A percentile compares a stretch with the other conserved stretches of the same genome.
phyloP scores from a whole-genome alignment of 768 basidiomycete species.

The Suillus paluster region DNA sequence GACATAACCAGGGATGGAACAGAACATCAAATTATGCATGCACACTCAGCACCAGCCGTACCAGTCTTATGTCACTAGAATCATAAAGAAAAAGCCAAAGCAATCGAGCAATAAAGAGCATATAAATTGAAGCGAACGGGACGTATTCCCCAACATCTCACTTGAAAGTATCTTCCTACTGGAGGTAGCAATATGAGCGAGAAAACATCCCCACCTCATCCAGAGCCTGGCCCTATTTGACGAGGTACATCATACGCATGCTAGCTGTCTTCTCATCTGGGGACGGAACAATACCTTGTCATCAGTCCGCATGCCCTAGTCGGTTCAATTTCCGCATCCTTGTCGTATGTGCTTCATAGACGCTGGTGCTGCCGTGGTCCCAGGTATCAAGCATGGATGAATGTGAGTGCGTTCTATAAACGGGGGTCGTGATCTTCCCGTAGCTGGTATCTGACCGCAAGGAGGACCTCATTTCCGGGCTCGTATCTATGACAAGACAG shows the following conservation, averaged over 20 bases:
- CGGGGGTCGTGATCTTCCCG: slow-evolving; percentile 16
- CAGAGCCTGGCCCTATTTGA: slow-evolving; percentile 31
- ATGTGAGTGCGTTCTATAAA: slow-evolving; percentile 7
- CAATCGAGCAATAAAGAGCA: slow-evolving; percentile 15
- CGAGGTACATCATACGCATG: slow-evolving; percentile 38
- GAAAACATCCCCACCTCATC: slow-evolving; percentile 13
- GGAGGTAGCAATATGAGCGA: neutral
- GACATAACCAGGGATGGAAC: no score
- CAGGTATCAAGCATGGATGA: neutral
- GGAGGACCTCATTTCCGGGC: slow-evolving; percentile 27
- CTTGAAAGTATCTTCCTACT: neutral
- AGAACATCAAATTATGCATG: no score
- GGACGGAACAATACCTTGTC: slow-evolving; percentile 29
- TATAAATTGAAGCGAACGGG: slow-evolving; percentile 30
- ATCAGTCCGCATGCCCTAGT: slow-evolving; percentile 4
- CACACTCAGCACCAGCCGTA: no score
- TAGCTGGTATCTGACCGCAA: slow-evolving; percentile 23
- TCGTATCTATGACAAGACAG: slow-evolving; percentile 18
- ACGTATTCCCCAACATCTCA: slow-evolving; percentile 7
- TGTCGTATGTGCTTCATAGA: slow-evolving; percentile 1
- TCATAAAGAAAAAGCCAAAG: slow-evolving; percentile 3
- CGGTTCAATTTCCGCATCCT: neutral
- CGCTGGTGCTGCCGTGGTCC: neutral
- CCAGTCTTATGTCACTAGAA: neutral
- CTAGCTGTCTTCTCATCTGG: slow-evolving; percentile 33